These are phyloP conservation scores for Grosmannia huntii DNA, from an alignment of 2,329 filamentous ascomycete species.

Conservation along the genomic window DNA sequence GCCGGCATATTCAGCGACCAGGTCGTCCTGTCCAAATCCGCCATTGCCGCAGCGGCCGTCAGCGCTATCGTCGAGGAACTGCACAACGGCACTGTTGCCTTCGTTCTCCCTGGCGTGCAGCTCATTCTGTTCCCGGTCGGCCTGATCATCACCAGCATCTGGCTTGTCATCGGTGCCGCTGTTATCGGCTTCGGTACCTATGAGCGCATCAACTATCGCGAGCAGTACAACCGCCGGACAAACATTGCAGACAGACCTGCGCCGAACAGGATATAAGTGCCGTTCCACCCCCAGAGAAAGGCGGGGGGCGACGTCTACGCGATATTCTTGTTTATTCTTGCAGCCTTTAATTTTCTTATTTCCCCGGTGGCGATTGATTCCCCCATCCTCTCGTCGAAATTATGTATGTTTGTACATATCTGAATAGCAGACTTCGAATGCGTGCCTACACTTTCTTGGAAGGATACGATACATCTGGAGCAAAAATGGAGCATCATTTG, in stretches of 20 bases:
- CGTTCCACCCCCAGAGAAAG: not conserved
- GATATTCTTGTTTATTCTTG: not conserved
- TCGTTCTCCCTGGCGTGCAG: conserved; percentile 55
- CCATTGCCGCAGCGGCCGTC: conserved; percentile 36
- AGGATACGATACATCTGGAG: not conserved
- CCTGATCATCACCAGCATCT: conserved; percentile 50
- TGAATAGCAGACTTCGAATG: not conserved
- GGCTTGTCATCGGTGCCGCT: conserved; percentile 42
- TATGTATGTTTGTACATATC: not conserved
- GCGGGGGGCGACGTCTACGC: not conserved
- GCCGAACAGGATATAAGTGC: conserved; percentile 17
- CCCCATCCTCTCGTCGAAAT: not conserved
- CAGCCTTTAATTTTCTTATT: not conserved
- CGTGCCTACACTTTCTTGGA: not conserved
- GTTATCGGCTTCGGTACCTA: conserved; percentile 54
- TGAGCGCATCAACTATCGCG: conserved; percentile 52
- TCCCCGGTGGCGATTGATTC: not conserved
- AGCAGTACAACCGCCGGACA: conserved; percentile 44
- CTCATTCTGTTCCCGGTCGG: conserved; percentile 60
- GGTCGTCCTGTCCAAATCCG: conserved; percentile 37
- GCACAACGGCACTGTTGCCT: conserved; percentile 42
- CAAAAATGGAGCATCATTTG: not conserved
- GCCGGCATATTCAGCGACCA: conserved; percentile 54
- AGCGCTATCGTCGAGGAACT: conserved; percentile 31
- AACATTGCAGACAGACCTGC: conserved; percentile 26